phyloP scores from a whole-genome alignment of 139 green algal genomes.

The Asterochloris sp. region DNA sequence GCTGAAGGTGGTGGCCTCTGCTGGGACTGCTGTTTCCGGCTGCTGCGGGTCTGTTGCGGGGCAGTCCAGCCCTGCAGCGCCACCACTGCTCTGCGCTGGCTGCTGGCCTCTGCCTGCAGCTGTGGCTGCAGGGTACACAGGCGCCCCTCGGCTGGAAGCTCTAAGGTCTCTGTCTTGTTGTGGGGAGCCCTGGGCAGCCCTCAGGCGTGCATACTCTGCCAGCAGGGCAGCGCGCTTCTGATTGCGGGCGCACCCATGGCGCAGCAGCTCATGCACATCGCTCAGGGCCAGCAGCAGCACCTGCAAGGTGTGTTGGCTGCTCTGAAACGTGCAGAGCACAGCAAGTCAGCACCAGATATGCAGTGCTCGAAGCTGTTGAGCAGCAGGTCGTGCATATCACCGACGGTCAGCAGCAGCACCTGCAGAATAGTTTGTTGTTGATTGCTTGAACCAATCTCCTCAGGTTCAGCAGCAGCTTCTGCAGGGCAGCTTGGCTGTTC shows the following conservation, averaged over 20 bases:
- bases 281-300: conserved; percentile 34
- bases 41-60: not conserved
- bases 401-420: too few relatives aligned
- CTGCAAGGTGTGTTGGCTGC: conserved; percentile 24
- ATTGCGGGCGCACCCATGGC: not conserved
- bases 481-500: too few relatives aligned
- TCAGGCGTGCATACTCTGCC: conserved; percentile 39
- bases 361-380: not conserved
- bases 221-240: conserved; percentile 12
- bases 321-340: conserved; percentile 6
- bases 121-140: conserved; percentile 45
- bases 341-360: conserved; percentile 11
- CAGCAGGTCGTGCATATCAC: too few relatives aligned
- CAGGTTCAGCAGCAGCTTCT: too few relatives aligned
- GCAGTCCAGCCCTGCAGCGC: too few relatives aligned
- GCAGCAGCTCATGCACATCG: conserved; percentile 36
- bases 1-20: conserved; percentile 48
- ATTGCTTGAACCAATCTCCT: too few relatives aligned
- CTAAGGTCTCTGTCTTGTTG: conserved; percentile 71
- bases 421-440: too few relatives aligned
- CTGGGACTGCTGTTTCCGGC: too few relatives aligned
- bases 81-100: not conserved
- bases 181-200: not conserved
- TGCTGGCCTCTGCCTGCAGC: conserved; percentile 28
- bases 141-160: conserved; percentile 49